Evolutionary conservation across 1,284 basidiomycete species (phyloP).

Genomic region (Boletellus deceptivus): DNA sequence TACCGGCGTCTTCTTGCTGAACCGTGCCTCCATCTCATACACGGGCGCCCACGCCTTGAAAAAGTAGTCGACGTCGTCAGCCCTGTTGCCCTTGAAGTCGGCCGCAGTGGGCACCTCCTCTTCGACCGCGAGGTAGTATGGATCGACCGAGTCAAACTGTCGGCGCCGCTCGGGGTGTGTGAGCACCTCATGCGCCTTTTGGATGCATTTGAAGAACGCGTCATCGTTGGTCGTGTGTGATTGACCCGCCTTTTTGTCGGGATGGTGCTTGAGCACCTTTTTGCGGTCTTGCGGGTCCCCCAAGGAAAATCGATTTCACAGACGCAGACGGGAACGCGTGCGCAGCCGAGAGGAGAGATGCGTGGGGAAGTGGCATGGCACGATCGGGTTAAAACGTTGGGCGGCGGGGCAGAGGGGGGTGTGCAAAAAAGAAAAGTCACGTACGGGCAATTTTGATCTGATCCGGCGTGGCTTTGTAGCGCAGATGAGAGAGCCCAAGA

Average conservation of each 20-base stretch:
- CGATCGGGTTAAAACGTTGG: no score
- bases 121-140: slow-evolving; percentile 69
- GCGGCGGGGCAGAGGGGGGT: slow-evolving; percentile 5
- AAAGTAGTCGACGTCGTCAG: slow-evolving; percentile 53
- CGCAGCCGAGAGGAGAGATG: background rate
- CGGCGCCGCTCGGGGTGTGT: slow-evolving; percentile 85
- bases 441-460: slow-evolving; percentile 97
- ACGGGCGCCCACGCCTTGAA: slow-evolving; percentile 69
- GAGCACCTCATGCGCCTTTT: slow-evolving; percentile 94
- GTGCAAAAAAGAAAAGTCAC: slow-evolving; percentile 32
- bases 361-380: no score
- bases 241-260: slow-evolving; percentile 92
- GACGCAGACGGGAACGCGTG: background rate
- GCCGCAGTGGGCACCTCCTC: slow-evolving; percentile 73
- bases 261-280: slow-evolving; percentile 99
- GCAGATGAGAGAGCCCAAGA: slow-evolving; percentile 87
- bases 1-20: slow-evolving; percentile 88
- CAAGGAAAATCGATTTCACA: no score
- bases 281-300: slow-evolving; percentile 70
- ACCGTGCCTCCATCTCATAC: slow-evolving; percentile 89
- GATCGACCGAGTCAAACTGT: slow-evolving; percentile 97
- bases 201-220: slow-evolving; percentile 99
- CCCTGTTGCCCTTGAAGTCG: slow-evolving; percentile 55
- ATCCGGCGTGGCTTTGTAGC: slow-evolving; percentile 85
- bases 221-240: slow-evolving; percentile 87